phyloP scores from a whole-genome alignment of 441 rosid species.

The Macaranga tanarius region DNA sequence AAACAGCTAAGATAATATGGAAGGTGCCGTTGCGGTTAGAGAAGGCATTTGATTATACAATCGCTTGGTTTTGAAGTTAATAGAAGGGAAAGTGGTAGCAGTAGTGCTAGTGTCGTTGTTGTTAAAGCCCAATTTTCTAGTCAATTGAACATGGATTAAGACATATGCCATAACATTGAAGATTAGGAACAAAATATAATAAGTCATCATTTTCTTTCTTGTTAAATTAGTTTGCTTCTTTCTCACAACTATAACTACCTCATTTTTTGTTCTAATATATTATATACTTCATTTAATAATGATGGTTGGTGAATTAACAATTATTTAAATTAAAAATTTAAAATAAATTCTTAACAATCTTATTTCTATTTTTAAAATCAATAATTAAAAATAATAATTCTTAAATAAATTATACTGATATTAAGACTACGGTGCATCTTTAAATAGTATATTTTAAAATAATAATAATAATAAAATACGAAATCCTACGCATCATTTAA shows the following conservation, averaged over 20 bases:
- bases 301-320: conserved; percentile 33
- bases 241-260: conserved; percentile 47
- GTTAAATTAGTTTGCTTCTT: conserved; percentile 40
- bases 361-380: too few species aligned
- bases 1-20: conserved; percentile 11
- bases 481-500: too few species aligned
- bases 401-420: too few species aligned
- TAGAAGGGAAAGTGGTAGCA: conserved; percentile 10
- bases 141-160: conserved; percentile 28
- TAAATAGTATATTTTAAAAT: too few species aligned
- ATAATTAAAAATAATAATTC: too few species aligned
- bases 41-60: conserved; percentile 33
- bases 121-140: conserved; percentile 9
- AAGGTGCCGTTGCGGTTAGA: conserved; percentile 33
- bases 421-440: too few species aligned
- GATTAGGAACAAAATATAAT: not conserved
- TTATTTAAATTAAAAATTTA: not conserved
- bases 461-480: too few species aligned
- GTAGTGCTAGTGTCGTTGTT: not conserved
- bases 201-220: conserved; percentile 30
- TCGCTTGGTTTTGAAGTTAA: conserved; percentile 43
- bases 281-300: conserved; percentile 9
- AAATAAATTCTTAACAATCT: too few species aligned
- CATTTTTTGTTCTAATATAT: conserved; percentile 14
- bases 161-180: conserved; percentile 12